Percentiles rank a stretch among this genome's conserved stretches.
phyloP scores from a whole-genome alignment of 2,329 filamentous ascomycete genomes.

The Rhynchosporium graminicola region DNA sequence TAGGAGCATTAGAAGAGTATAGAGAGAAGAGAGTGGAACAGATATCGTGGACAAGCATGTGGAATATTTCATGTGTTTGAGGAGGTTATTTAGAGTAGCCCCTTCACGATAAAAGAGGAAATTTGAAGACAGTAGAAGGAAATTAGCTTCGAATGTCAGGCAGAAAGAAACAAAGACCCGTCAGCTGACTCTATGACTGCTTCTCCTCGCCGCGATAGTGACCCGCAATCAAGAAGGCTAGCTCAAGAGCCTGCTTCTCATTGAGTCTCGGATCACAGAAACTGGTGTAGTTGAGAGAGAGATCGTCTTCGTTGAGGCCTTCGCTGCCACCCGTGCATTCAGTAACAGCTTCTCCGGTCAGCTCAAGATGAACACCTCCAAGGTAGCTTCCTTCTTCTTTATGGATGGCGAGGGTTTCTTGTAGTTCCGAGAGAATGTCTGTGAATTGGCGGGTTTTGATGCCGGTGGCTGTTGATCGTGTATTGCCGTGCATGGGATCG shows the following conservation, averaged over 20 bases:
- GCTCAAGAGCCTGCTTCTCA: constrained; percentile 94
- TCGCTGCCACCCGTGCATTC: constrained; percentile 93
- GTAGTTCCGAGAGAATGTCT: constrained; percentile 85
- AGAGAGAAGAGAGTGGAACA: background rate
- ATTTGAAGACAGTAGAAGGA: background rate
- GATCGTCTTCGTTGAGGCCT: constrained; percentile 81
- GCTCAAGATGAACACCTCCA: constrained; percentile 90
- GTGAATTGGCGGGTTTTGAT: constrained; percentile 92
- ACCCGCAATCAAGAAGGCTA: constrained; percentile 90
- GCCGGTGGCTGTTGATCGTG: constrained; percentile 66
- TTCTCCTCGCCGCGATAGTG: constrained; percentile 46
- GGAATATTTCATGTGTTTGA: no score
- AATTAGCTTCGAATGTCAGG: constrained; percentile 1
- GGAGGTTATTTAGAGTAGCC: no score
- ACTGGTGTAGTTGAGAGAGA: constrained; percentile 89
- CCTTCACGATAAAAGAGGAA: no score
- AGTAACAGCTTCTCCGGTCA: constrained; percentile 94
- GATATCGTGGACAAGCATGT: no score
- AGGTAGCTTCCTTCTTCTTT: constrained; percentile 81
- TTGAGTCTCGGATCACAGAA: constrained; percentile 96
- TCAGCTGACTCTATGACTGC: background rate
- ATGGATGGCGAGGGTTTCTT: constrained; percentile 81
- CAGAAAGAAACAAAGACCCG: background rate
- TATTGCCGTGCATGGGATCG: constrained; percentile 96
- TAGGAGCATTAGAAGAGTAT: background rate